phyloP scores from a whole-genome alignment of 2,329 filamentous ascomycete species.

The Colletotrichum endophyticum region DNA sequence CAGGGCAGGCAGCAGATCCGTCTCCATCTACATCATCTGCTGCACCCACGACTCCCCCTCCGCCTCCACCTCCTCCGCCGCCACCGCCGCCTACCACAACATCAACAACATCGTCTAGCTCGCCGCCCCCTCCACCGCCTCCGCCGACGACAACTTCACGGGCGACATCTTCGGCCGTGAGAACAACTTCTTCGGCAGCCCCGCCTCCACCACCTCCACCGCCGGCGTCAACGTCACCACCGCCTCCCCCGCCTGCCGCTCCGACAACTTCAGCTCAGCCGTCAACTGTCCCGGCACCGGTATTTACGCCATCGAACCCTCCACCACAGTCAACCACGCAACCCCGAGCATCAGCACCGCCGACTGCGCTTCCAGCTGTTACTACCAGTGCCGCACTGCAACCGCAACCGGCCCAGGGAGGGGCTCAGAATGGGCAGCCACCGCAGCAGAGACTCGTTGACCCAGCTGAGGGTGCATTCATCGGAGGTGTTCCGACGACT shows the following conservation, averaged over 20 bases:
- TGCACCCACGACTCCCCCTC: neutral
- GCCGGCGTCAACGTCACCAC: neutral
- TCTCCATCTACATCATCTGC: neutral
- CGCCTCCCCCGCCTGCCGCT: neutral
- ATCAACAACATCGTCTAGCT: neutral
- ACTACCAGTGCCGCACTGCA: neutral
- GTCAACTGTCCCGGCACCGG: neutral
- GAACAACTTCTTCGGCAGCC: neutral
- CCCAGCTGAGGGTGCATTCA: slow-evolving; percentile 6
- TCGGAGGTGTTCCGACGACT: slow-evolving; percentile 11
- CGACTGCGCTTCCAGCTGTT: neutral
- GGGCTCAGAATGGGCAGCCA: neutral
- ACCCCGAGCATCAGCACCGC: neutral
- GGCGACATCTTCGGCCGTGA: neutral
- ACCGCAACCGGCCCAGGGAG: neutral
- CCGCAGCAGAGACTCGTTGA: neutral
- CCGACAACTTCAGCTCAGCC: neutral
- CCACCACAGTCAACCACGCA: neutral
- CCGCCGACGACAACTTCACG: neutral
- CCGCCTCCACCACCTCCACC: neutral
- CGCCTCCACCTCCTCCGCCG: neutral
- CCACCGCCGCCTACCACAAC: neutral
- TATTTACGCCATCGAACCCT: neutral
- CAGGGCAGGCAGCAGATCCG: neutral
- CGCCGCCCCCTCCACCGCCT: neutral